Evolutionary conservation across 176 grass and related monocot genomes (phyloP).

Genomic region (Miscanthus lutarioriparius): DNA sequence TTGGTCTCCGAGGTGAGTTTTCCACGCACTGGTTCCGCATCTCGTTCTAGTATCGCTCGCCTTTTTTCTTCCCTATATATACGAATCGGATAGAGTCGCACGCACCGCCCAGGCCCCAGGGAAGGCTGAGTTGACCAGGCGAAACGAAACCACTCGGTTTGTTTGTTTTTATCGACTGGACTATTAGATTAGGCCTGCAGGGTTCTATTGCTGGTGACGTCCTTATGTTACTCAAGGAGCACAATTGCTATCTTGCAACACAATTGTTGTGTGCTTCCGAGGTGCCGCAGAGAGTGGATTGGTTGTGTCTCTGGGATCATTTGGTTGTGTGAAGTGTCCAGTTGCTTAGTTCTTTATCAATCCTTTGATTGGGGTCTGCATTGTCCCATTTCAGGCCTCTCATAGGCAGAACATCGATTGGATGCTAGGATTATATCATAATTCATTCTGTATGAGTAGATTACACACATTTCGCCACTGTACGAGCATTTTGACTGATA

Average conservation of each 20-base stretch:
- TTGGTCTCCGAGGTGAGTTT: conserved; percentile 35
- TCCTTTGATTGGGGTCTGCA: neutral
- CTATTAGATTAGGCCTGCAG: neutral
- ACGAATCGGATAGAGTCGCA: neutral
- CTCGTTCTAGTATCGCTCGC: neutral
- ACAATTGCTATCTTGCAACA: neutral
- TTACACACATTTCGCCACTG: neutral
- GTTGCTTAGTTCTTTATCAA: neutral
- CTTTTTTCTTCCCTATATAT: neutral
- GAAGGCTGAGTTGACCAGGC: neutral
- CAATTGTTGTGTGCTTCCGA: neutral
- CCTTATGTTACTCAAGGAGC: neutral
- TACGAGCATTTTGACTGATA: neutral
- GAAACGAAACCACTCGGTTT: neutral
- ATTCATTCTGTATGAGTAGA: neutral
- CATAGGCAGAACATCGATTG: neutral
- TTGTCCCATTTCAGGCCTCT: neutral
- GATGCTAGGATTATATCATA: neutral
- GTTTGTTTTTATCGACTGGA: conserved; percentile 5
- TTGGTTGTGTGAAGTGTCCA: neutral
- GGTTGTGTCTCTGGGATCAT: neutral
- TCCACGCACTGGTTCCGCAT: neutral
- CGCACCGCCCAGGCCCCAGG: neutral
- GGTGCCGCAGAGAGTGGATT: neutral
- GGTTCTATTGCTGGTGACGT: neutral